Evolutionary conservation across 176 grass and related monocot genomes (phyloP).

Genomic region (Carex kokanica): DNA sequence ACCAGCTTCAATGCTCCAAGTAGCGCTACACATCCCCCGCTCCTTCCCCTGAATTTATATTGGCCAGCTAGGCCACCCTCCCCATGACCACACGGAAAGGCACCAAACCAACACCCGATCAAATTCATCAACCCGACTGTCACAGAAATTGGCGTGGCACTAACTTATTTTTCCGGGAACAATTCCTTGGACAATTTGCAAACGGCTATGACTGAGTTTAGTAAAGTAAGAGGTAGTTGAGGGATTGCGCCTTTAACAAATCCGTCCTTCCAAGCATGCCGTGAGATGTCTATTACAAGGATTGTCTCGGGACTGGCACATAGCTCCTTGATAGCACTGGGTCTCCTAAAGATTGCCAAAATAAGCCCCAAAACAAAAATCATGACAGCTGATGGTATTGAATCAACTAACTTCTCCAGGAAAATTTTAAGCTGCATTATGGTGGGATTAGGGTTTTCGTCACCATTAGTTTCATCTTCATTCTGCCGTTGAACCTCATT

Average conservation of each 20-base stretch:
- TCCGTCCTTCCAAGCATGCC: constrained; percentile 65
- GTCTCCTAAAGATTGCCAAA: constrained; percentile 54
- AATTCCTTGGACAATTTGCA: constrained; percentile 80
- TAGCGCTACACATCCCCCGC: constrained; percentile 57
- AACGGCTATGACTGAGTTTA: constrained; percentile 83
- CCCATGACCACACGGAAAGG: constrained; percentile 57
- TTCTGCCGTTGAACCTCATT: constrained; percentile 3
- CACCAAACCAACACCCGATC: constrained; percentile 86
- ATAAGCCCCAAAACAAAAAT: constrained; percentile 69
- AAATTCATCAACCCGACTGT: constrained; percentile 88
- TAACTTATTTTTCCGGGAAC: constrained; percentile 50
- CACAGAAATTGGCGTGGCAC: constrained; percentile 59
- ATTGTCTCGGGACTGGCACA: constrained; percentile 47
- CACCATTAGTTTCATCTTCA: not conserved
- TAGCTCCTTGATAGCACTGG: constrained; percentile 52
- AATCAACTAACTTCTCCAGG: constrained; percentile 17
- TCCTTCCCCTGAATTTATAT: constrained; percentile 71
- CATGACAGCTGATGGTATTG: constrained; percentile 56
- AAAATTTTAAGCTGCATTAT: not conserved
- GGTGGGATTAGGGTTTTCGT: not conserved
- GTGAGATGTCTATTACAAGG: constrained; percentile 48
- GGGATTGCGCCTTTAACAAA: constrained; percentile 72
- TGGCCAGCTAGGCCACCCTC: constrained; percentile 76
- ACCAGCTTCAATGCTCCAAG: constrained; percentile 64
- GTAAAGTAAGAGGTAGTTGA: constrained; percentile 73